Evolutionary conservation across 225 moss, liverwort and hornwort genomes (phyloP).

Genomic region (Marchantia paleacea): DNA sequence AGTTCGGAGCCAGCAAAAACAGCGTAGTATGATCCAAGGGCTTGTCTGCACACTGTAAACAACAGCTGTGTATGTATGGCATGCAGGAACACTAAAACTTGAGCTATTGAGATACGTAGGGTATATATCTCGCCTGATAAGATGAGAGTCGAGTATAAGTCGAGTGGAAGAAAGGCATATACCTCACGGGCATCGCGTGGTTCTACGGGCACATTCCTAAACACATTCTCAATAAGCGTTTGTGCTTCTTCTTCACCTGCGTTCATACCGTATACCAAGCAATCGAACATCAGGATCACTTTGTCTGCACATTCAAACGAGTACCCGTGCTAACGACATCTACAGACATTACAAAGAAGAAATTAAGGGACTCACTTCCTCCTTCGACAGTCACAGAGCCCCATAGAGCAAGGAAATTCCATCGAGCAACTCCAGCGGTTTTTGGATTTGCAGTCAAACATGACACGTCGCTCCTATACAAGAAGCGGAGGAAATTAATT

Average conservation of each 20-base stretch:
- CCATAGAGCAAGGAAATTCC: conserved; percentile 44
- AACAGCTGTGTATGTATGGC: too few species aligned
- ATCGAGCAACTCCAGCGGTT: conserved; percentile 44
- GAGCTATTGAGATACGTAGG: too few species aligned
- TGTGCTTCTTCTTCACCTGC: conserved; percentile 41
- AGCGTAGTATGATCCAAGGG: too few species aligned
- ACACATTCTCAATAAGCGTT: conserved; percentile 32
- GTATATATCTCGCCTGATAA: too few species aligned
- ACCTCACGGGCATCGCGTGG: conserved; percentile 45
- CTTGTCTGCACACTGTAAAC: too few species aligned
- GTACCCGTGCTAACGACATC: not conserved
- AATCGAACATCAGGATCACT: not conserved
- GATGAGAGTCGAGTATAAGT: not conserved
- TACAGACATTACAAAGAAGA: not conserved
- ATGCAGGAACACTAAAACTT: too few species aligned
- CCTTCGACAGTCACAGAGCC: conserved; percentile 26
- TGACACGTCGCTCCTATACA: conserved; percentile 28
- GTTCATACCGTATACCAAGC: not conserved
- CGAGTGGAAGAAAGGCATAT: not conserved
- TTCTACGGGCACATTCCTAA: conserved; percentile 37
- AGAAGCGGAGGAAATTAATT: not conserved
- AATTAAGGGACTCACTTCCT: conserved; percentile 22
- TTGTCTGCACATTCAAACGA: not conserved
- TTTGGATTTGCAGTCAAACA: conserved; percentile 45
- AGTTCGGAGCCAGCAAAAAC: too few species aligned